These are phyloP conservation scores for Tetracladium marchalianum DNA, from an alignment of 495 filamentous ascomycete species.

Conservation along the genomic window DNA sequence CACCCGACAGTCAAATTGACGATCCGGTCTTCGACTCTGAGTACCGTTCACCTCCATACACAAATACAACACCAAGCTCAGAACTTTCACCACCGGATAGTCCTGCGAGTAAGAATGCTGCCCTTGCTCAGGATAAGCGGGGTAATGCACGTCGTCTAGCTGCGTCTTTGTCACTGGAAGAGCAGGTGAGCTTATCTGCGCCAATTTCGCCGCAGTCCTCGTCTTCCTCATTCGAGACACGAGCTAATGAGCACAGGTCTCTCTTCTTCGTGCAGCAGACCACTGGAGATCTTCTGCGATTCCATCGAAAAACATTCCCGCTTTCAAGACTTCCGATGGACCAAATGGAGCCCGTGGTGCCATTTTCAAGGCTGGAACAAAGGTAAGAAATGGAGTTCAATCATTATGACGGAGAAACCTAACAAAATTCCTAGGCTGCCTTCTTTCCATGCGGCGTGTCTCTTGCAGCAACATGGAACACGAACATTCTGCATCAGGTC, in stretches of 20 bases:
- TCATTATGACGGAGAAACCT: conserved; percentile 15
- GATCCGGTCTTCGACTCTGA: conserved; percentile 18
- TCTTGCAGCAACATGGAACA: conserved; percentile 71
- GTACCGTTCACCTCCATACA: conserved; percentile 24
- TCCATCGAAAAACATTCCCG: conserved; percentile 56
- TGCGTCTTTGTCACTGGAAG: conserved; percentile 35
- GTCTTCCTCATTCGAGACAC: neutral
- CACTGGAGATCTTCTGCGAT: conserved; percentile 72
- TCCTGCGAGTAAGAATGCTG: conserved; percentile 24
- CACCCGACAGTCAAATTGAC: conserved; percentile 9
- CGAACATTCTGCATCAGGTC: conserved; percentile 51
- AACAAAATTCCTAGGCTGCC: conserved; percentile 41
- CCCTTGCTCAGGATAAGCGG: conserved; percentile 4
- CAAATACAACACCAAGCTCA: conserved; percentile 35
- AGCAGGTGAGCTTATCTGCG: conserved; percentile 34
- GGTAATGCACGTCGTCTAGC: conserved; percentile 27
- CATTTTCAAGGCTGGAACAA: conserved; percentile 53
- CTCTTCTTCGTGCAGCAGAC: conserved; percentile 54
- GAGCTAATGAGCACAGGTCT: conserved; percentile 35
- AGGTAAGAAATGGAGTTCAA: conserved; percentile 39
- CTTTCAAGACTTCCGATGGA: conserved; percentile 66
- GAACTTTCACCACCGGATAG: conserved; percentile 41
- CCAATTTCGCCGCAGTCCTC: too few relatives aligned
- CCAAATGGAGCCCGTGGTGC: conserved; percentile 72
- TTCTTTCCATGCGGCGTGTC: conserved; percentile 69